Evolutionary conservation across 139 green algal species (phyloP).

Genomic region (Chlorella sorokiniana): DNA sequence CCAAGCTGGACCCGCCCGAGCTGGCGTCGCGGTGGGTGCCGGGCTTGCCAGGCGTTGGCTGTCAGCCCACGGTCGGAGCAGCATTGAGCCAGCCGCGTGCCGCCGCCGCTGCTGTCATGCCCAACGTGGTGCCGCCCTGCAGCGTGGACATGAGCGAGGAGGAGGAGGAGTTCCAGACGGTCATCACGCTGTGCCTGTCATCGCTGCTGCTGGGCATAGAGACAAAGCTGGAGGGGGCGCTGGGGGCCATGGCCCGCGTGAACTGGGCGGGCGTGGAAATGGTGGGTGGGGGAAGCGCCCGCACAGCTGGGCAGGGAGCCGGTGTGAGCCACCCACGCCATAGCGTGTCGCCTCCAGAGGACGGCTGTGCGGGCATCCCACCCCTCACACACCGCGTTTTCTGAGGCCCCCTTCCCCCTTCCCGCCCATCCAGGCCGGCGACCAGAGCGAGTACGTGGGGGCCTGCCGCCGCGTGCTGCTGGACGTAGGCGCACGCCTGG

Average conservation of each 20-base stretch:
- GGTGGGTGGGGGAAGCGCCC: conserved; percentile 25
- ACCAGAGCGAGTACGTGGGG: conserved; percentile 86
- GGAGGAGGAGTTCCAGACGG: conserved; percentile 80
- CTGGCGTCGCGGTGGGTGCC: conserved; percentile 11
- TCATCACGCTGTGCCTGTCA: conserved; percentile 77
- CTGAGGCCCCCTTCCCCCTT: not conserved
- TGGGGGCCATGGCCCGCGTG: conserved; percentile 62
- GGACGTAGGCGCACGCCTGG: conserved; percentile 65
- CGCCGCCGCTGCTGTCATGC: not conserved
- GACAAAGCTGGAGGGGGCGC: conserved; percentile 80
- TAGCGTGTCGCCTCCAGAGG: too few relatives aligned
- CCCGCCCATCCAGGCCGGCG: conserved; percentile 66
- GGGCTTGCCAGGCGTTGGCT: not conserved
- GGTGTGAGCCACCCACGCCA: too few relatives aligned
- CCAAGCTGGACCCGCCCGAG: conserved; percentile 63
- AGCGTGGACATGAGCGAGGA: conserved; percentile 78
- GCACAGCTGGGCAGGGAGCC: not conserved
- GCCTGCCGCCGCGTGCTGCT: conserved; percentile 61
- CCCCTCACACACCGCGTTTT: not conserved
- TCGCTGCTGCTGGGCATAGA: conserved; percentile 90
- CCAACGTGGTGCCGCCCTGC: not conserved
- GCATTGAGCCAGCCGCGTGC: not conserved
- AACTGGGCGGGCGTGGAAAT: conserved; percentile 70
- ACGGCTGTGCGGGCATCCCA: not conserved
- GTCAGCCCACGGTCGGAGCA: not conserved